phyloP scores from a whole-genome alignment of 208 protist species.

The Crithidia bombi region DNA sequence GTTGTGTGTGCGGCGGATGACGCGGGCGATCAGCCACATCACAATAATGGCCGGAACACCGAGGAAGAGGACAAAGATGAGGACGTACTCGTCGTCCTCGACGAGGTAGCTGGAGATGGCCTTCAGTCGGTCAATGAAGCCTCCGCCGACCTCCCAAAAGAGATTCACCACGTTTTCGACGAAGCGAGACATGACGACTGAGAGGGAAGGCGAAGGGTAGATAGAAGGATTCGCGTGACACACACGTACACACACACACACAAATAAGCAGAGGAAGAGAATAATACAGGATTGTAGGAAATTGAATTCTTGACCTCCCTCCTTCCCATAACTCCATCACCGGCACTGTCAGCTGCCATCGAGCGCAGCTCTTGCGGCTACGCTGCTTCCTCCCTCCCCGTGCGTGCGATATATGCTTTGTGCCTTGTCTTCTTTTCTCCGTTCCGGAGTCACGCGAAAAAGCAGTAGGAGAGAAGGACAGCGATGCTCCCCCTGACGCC shows the following conservation, averaged over 20 bases:
- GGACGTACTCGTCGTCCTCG: conserved; percentile 46
- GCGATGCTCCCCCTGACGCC: too few species aligned
- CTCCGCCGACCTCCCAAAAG: background rate
- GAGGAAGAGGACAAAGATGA: conserved; percentile 35
- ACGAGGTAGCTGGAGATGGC: conserved; percentile 31
- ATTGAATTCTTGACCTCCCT: too few species aligned
- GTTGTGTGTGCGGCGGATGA: conserved; percentile 22
- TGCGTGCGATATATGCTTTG: too few species aligned
- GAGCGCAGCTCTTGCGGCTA: too few species aligned
- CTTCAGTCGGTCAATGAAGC: conserved; percentile 18
- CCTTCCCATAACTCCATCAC: too few species aligned
- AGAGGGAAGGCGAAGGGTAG: background rate
- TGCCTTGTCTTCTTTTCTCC: too few species aligned
- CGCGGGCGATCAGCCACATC: conserved; percentile 19
- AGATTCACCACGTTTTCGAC: conserved; percentile 6
- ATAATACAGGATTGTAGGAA: too few species aligned
- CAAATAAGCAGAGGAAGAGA: background rate
- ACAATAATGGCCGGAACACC: conserved; percentile 26
- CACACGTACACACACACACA: background rate
- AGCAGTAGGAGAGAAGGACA: too few species aligned
- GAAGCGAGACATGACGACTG: conserved; percentile 7
- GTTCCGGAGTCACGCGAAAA: too few species aligned
- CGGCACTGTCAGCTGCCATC: too few species aligned
- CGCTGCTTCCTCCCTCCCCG: too few species aligned
- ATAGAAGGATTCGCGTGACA: too few species aligned